Conservation (phyloP, 2,329 filamentous ascomycete species). For the Stachybotrys elegans region DNA sequence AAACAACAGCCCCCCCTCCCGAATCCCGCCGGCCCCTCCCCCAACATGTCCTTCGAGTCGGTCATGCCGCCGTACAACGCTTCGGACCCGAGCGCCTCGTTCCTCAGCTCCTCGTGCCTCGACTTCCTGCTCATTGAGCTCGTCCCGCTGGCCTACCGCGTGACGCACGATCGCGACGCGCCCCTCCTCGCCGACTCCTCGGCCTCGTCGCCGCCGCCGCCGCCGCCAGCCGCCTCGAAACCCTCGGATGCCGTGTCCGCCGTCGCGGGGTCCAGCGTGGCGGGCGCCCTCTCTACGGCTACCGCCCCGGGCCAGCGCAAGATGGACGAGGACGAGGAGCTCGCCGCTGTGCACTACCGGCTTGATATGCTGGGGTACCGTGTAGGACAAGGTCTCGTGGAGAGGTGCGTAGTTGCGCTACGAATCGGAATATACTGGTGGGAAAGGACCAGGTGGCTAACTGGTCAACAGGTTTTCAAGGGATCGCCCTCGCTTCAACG, state of each 20-base stretch:
- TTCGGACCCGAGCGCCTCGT: conserved; percentile 68
- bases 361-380: conserved; percentile 84
- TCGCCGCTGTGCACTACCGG: conserved; percentile 79
- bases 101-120: conserved; percentile 79
- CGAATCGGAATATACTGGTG: too few species aligned
- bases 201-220: conserved; percentile 12
- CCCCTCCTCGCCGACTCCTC: conserved; percentile 29
- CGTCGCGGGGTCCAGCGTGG: conserved; percentile 18
- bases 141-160: conserved; percentile 85
- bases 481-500: conserved; percentile 81
- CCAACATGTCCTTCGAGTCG: conserved; percentile 66
- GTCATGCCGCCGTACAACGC: conserved; percentile 64
- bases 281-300: conserved; percentile 11
- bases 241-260: conserved; percentile 3
- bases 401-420: too few species aligned
- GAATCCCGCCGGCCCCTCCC: neutral
- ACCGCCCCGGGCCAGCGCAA: conserved; percentile 16
- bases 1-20: too few species aligned
- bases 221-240: conserved; percentile 15
- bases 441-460: too few species aligned
- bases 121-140: conserved; percentile 96
- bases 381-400: conserved; percentile 86
- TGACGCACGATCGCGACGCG: conserved; percentile 67
- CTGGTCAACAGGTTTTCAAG: conserved; percentile 60
- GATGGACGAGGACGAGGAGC: conserved; percentile 69